Percentiles rank a stretch among this genome's conserved stretches.
Evolutionary conservation across 2,329 filamentous ascomycete genomes (phyloP).

Genomic region (Aspergillus proliferans): DNA sequence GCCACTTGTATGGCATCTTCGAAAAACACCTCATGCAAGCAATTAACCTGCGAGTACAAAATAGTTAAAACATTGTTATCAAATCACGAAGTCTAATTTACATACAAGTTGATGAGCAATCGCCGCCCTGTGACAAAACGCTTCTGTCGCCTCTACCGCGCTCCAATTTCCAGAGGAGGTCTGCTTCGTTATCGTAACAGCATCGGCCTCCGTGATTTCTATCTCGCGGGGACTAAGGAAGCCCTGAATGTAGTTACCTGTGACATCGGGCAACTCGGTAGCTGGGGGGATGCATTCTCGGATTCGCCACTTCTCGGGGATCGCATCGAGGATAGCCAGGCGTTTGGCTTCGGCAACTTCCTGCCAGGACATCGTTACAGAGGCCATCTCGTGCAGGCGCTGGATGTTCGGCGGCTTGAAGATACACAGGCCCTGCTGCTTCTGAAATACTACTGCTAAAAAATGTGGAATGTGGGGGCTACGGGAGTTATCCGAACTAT

Average conservation of each 20-base stretch:
- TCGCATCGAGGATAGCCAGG: constrained; percentile 47
- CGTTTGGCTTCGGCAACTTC: constrained; percentile 48
- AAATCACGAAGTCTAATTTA: neutral
- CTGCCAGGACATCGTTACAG: constrained; percentile 39
- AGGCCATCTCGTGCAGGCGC: too few relatives aligned
- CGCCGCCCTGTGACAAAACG: constrained; percentile 52
- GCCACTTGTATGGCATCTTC: constrained; percentile 47
- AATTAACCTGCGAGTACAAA: constrained; percentile 34
- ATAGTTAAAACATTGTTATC: neutral
- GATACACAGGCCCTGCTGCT: too few relatives aligned
- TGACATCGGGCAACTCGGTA: constrained; percentile 16
- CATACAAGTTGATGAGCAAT: constrained; percentile 54
- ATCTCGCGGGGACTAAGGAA: constrained; percentile 50
- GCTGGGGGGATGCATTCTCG: neutral
- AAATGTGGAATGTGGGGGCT: too few relatives aligned
- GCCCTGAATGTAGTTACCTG: constrained; percentile 51
- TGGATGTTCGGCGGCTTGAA: too few relatives aligned
- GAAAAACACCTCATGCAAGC: constrained; percentile 51
- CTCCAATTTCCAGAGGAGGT: constrained; percentile 52
- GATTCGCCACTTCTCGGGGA: constrained; percentile 37
- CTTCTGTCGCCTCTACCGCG: constrained; percentile 49
- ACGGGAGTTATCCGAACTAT: too few relatives aligned
- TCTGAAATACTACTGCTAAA: too few relatives aligned
- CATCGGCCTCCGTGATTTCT: constrained; percentile 56
- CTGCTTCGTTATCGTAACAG: constrained; percentile 50